A percentile compares a stretch with the other conserved stretches of the same genome.
Evolutionary conservation across 176 grass and related monocot species (phyloP).

Genomic region (Urochloa ruziziensis): DNA sequence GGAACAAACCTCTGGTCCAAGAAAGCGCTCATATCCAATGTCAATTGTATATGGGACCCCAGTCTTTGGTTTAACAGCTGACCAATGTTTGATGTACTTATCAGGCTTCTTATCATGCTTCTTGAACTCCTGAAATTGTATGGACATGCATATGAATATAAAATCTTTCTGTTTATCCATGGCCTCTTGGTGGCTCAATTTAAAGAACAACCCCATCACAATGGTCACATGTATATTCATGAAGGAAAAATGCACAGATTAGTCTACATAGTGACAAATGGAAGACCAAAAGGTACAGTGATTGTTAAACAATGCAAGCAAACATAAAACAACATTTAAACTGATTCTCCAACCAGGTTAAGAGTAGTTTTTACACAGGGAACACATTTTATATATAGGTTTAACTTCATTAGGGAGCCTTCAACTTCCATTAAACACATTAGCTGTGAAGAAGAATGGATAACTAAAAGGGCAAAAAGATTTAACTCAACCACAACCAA

Average conservation of each 20-base stretch:
- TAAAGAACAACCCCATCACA: conserved; percentile 11
- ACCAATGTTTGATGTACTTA: conserved; percentile 92
- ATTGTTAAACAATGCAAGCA: conserved; percentile 9
- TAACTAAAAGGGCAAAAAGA: conserved; percentile 11
- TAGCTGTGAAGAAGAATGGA: neutral
- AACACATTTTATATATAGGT: neutral
- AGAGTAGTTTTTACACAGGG: neutral
- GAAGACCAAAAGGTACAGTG: conserved; percentile 1
- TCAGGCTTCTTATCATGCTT: conserved; percentile 89
- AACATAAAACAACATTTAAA: conserved; percentile 20
- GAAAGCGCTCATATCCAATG: conserved; percentile 96
- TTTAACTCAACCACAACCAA: neutral
- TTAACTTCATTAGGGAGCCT: conserved; percentile 5
- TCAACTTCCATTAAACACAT: conserved; percentile 1
- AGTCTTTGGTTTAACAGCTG: conserved; percentile 80
- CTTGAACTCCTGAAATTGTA: conserved; percentile 74
- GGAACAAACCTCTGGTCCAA: conserved; percentile 91
- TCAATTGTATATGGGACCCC: conserved; percentile 87
- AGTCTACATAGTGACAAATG: conserved; percentile 1
- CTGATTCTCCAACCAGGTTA: neutral
- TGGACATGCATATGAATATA: conserved; percentile 14
- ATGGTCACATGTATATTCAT: conserved; percentile 13
- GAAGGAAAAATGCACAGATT: neutral
- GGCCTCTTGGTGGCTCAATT: neutral
- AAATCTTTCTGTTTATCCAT: neutral